Evolutionary conservation across 257 asterid genomes (phyloP).

Genomic region (Nicotiana obtusifolia): DNA sequence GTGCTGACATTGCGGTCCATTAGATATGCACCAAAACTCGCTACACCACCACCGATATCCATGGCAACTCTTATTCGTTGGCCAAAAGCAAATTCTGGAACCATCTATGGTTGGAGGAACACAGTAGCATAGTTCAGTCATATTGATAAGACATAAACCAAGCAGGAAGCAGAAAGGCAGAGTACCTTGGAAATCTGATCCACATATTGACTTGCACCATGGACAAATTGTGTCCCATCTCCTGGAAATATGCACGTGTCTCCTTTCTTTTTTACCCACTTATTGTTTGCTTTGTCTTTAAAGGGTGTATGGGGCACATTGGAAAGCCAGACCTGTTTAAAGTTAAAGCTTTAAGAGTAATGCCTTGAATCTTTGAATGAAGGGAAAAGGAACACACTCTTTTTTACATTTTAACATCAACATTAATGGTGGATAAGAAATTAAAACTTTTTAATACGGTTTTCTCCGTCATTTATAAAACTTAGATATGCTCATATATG

Average conservation of each 20-base stretch:
- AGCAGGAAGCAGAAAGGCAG: slow-evolving; percentile 5
- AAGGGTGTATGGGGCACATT: slow-evolving; percentile 31
- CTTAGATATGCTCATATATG: neutral
- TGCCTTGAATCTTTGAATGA: neutral
- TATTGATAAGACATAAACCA: neutral
- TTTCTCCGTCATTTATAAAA: neutral
- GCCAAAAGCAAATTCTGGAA: slow-evolving; percentile 53
- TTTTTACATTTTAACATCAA: neutral
- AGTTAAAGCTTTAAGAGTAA: neutral
- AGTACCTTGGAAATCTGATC: slow-evolving; percentile 56
- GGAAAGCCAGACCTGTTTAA: slow-evolving; percentile 47
- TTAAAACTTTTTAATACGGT: neutral
- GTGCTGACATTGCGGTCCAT: slow-evolving; percentile 50
- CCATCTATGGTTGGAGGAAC: slow-evolving; percentile 41
- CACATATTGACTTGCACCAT: slow-evolving; percentile 30
- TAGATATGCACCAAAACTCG: slow-evolving; percentile 52
- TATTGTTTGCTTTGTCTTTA: slow-evolving; percentile 24
- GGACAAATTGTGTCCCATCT: slow-evolving; percentile 30
- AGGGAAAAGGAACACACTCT: neutral
- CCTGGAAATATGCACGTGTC: slow-evolving; percentile 35
- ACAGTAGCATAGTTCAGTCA: neutral
- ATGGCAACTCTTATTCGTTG: slow-evolving; percentile 44
- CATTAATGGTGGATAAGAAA: neutral
- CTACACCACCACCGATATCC: slow-evolving; percentile 47
- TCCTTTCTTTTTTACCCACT: slow-evolving; percentile 23